A percentile compares a stretch with the other conserved stretches of the same genome.
Conservation (phyloP, 345 rosid genomes). For the Rubroshorea leprosula region DNA sequence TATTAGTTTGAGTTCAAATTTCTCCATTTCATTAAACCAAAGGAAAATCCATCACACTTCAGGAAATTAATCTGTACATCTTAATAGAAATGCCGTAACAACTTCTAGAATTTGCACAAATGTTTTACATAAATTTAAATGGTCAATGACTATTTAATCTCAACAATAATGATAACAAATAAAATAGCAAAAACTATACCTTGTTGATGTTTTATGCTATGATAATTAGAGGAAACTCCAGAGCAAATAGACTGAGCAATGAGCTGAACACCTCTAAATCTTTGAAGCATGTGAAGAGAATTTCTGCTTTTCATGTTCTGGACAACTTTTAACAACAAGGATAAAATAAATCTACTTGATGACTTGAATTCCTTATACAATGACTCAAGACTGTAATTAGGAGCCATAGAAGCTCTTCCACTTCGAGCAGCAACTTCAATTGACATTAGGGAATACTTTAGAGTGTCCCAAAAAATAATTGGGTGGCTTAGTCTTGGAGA, state of each 20-base stretch:
- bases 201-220: conserved; percentile 25
- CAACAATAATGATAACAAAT: neutral
- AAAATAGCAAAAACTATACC: conserved; percentile 10
- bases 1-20: neutral
- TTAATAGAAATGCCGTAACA: neutral
- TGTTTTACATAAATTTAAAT: neutral
- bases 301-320: conserved; percentile 49
- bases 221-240: conserved; percentile 41
- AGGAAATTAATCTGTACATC: neutral
- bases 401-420: conserved; percentile 40
- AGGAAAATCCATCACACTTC: neutral
- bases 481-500: conserved; percentile 42
- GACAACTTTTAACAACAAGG: conserved; percentile 59
- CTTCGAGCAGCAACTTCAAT: conserved; percentile 77
- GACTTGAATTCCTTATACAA: conserved; percentile 69
- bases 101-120: neutral
- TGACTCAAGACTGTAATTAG: conserved; percentile 42
- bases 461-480: conserved; percentile 84
- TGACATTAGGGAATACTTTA: conserved; percentile 76
- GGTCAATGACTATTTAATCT: neutral
- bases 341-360: conserved; percentile 59
- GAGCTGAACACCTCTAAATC: conserved; percentile 76
- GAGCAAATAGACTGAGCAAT: conserved; percentile 70
- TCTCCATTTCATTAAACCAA: neutral
- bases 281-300: conserved; percentile 67